These are phyloP conservation scores for Metschnikowia noctiluminum DNA, from an alignment of 805 yeast genomes.

Conservation along the genomic window DNA sequence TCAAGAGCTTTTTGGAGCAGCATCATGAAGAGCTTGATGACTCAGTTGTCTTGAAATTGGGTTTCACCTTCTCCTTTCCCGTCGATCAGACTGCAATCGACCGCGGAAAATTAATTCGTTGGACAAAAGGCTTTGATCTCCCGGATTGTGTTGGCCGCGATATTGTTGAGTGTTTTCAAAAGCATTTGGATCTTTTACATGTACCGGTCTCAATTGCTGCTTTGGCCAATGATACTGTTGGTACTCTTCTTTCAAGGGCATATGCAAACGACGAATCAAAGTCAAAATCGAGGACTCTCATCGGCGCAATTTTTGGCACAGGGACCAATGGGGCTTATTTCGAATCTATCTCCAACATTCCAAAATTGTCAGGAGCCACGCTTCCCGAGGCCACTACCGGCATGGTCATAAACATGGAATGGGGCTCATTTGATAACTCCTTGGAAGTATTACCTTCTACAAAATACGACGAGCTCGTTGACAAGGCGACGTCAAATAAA, in stretches of 20 bases:
- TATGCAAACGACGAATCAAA: conserved; percentile 63
- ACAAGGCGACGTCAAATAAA: conserved; percentile 70
- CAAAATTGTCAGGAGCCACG: conserved; percentile 52
- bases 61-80: conserved; percentile 94
- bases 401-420: conserved; percentile 93
- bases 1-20: conserved; percentile 59
- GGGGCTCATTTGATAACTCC: conserved; percentile 96
- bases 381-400: conserved; percentile 36
- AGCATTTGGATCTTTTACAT: conserved; percentile 55
- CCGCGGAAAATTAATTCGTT: conserved; percentile 79
- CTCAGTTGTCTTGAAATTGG: conserved; percentile 55
- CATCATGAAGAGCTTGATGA: conserved; percentile 53
- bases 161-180: conserved; percentile 70
- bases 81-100: conserved; percentile 79
- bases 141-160: conserved; percentile 83
- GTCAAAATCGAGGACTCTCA: conserved; percentile 68
- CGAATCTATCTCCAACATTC: conserved; percentile 71
- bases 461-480: conserved; percentile 69
- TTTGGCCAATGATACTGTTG: conserved; percentile 93
- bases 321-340: conserved; percentile 96
- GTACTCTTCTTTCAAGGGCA: conserved; percentile 85
- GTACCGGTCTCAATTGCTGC: conserved; percentile 77
- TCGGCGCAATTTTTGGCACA: conserved; percentile 94
- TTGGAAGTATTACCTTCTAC: conserved; percentile 73
- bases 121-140: conserved; percentile 95